Conservation (phyloP, 495 filamentous ascomycete species). For the Penicillium riverlandense region DNA sequence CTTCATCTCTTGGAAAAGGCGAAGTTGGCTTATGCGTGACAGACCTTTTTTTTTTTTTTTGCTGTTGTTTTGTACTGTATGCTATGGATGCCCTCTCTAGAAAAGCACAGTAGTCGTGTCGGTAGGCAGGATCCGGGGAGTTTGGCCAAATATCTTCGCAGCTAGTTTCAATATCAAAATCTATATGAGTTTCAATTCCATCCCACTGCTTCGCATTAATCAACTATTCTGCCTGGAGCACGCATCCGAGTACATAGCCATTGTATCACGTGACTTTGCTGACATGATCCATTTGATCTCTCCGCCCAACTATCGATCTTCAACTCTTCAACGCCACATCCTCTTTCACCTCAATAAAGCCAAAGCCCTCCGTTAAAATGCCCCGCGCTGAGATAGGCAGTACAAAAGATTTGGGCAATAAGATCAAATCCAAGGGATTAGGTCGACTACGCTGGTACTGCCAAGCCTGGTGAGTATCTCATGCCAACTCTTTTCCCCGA, state of each 20-base stretch:
- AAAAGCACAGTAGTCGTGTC: slow-evolving; percentile 16
- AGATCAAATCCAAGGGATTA: slow-evolving; percentile 55
- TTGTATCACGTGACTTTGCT: no score
- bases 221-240: no score
- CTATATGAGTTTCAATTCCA: not conserved
- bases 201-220: no score
- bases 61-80: slow-evolving; percentile 16
- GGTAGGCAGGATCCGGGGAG: slow-evolving; percentile 20
- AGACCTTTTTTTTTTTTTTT: slow-evolving; percentile 5
- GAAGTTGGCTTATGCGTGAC: slow-evolving; percentile 2
- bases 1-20: slow-evolving; percentile 8
- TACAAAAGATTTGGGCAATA: slow-evolving; percentile 79
- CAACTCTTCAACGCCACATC: not conserved
- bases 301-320: no score
- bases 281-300: no score
- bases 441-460: slow-evolving; percentile 57
- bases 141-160: slow-evolving; percentile 3
- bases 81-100: slow-evolving; percentile 10
- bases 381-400: slow-evolving; percentile 84
- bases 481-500: no score
- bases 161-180: no score
- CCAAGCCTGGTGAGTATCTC: slow-evolving; percentile 20
- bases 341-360: not conserved
- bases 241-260: no score
- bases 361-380: slow-evolving; percentile 50